A percentile compares a stretch with the other conserved stretches of the same genome.
Evolutionary conservation across 2,329 filamentous ascomycete species (phyloP).

Genomic region (Cordyceps cateniannulata): DNA sequence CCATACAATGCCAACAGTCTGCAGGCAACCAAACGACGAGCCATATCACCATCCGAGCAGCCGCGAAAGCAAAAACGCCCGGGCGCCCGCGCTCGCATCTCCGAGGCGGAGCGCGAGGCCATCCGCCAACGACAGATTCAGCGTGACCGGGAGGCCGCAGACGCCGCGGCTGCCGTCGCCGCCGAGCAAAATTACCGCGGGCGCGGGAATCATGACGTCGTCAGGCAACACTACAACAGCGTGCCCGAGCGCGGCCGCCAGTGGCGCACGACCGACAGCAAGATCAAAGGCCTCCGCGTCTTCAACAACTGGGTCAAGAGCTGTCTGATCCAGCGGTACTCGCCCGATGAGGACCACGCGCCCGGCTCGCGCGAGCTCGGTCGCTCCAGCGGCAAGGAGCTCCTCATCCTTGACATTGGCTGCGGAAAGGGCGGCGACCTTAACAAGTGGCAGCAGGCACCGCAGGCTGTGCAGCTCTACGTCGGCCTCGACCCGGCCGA

Average conservation of each 20-base stretch:
- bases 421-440: constrained; percentile 96
- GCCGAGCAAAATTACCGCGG: constrained; percentile 31
- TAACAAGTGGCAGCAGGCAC: constrained; percentile 91
- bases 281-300: constrained; percentile 87
- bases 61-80: constrained; percentile 61
- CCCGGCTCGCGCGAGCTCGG: constrained; percentile 52
- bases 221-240: constrained; percentile 90
- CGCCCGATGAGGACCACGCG: constrained; percentile 67
- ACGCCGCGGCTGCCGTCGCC: constrained; percentile 29
- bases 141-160: constrained; percentile 39
- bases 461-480: constrained; percentile 86
- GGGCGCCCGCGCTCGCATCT: constrained; percentile 59
- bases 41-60: constrained; percentile 46
- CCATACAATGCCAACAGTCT: constrained; percentile 55
- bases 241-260: constrained; percentile 90
- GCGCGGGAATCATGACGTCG: constrained; percentile 68
- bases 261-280: constrained; percentile 89
- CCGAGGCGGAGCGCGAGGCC: constrained; percentile 59
- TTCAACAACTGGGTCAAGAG: constrained; percentile 99
- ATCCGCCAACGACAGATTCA: constrained; percentile 58
- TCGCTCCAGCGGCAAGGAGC: constrained; percentile 46
- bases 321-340: constrained; percentile 94
- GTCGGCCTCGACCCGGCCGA: constrained; percentile 92
- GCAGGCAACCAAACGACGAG: constrained; percentile 52
- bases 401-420: constrained; percentile 86